phyloP scores from a whole-genome alignment of 2,329 filamentous ascomycete genomes.

The Chrysosphaeria jannelii region DNA sequence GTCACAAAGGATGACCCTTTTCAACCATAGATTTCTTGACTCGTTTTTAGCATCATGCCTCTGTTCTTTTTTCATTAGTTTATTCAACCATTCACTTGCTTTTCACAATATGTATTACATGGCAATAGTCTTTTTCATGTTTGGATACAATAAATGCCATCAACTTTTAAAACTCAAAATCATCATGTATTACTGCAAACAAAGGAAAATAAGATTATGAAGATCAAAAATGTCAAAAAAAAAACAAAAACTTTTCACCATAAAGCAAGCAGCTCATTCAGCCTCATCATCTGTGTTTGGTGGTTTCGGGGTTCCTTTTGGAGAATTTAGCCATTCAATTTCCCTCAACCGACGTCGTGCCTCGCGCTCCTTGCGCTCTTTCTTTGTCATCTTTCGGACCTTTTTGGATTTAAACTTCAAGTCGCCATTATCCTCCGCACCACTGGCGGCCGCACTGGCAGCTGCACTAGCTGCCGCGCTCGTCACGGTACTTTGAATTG shows the following conservation, averaged over 20 bases:
- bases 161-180: too few species aligned
- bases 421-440: constrained; percentile 43
- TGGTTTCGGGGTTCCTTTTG: constrained; percentile 56
- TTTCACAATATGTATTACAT: too few species aligned
- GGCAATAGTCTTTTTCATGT: too few species aligned
- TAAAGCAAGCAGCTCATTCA: constrained; percentile 1
- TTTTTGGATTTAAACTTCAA: constrained; percentile 71
- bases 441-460: constrained; percentile 42
- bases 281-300: constrained; percentile 47
- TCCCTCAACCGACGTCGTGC: constrained; percentile 64
- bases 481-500: constrained; percentile 17
- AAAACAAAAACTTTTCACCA: background rate
- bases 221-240: background rate
- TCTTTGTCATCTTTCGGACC: constrained; percentile 98
- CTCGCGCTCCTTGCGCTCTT: constrained; percentile 82
- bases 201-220: too few species aligned
- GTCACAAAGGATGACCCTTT: too few species aligned
- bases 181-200: too few species aligned
- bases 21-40: too few species aligned
- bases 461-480: constrained; percentile 21
- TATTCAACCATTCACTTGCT: too few species aligned
- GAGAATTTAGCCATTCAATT: constrained; percentile 56
- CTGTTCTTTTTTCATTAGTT: too few species aligned
- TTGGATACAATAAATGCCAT: too few species aligned
- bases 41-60: too few species aligned